Evolutionary conservation across 331 rosid genomes (phyloP).

Genomic region (Telfairia occidentalis): DNA sequence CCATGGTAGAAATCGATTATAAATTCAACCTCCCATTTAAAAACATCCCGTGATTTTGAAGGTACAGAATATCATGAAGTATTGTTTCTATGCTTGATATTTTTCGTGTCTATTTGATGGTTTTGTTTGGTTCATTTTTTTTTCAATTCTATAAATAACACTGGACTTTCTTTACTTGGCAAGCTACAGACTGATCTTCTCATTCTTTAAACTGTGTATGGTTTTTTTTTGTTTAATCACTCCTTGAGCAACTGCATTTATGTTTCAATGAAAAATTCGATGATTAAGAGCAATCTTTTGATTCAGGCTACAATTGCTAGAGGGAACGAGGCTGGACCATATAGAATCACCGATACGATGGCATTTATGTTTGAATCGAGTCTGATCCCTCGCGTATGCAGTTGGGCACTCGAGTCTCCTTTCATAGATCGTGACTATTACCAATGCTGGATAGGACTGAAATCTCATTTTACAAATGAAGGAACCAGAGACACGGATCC

Average conservation of each 20-base stretch:
- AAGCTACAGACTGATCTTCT: not conserved
- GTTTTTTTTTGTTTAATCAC: not conserved
- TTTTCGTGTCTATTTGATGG: not conserved
- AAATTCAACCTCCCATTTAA: not conserved
- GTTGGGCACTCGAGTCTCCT: slow-evolving; percentile 71
- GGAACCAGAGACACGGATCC: slow-evolving; percentile 8
- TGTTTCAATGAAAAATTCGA: not conserved
- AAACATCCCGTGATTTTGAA: not conserved
- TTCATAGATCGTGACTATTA: slow-evolving; percentile 70
- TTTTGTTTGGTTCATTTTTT: not conserved
- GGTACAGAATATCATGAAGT: not conserved
- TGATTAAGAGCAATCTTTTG: not conserved
- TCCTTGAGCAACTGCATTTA: not conserved
- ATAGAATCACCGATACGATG: slow-evolving; percentile 54
- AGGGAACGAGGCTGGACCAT: slow-evolving; percentile 57
- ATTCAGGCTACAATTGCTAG: slow-evolving; percentile 58
- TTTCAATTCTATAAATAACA: not conserved
- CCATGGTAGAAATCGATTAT: not conserved
- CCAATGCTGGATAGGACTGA: slow-evolving; percentile 83
- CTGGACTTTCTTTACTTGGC: not conserved
- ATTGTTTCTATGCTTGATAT: not conserved
- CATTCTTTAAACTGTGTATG: not conserved
- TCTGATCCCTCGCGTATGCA: slow-evolving; percentile 61
- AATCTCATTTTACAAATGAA: slow-evolving; percentile 46
- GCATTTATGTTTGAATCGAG: slow-evolving; percentile 93